Conservation (phyloP, 1,284 basidiomycete genomes). For the Trichosporon ovoides region DNA sequence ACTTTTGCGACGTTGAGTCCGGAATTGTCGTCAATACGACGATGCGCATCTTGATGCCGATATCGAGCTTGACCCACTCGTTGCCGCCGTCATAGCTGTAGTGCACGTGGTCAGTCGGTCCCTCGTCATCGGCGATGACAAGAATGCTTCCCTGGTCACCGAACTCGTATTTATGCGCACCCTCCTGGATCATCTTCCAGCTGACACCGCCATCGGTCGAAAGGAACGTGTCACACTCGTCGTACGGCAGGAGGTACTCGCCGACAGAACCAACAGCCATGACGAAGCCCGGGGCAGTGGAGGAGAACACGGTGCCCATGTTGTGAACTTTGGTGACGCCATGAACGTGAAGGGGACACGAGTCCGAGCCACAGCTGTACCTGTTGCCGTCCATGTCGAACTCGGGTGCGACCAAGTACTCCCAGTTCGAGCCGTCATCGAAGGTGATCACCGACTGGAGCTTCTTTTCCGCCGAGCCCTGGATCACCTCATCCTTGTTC, state of each 20-base stretch:
- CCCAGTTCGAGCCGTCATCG: constrained; percentile 85
- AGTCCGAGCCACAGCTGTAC: constrained; percentile 49
- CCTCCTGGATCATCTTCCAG: constrained; percentile 72
- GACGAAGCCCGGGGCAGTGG: constrained; percentile 84
- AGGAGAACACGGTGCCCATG: constrained; percentile 87
- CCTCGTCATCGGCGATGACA: constrained; percentile 81
- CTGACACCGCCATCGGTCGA: constrained; percentile 81
- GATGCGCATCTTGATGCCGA: constrained; percentile 70
- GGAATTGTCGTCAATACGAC: constrained; percentile 74
- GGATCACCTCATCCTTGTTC: constrained; percentile 76
- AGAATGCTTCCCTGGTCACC: constrained; percentile 82
- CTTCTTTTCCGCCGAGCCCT: constrained; percentile 59
- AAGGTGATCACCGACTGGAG: constrained; percentile 78
- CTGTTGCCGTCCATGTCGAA: constrained; percentile 55
- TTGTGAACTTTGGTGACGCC: constrained; percentile 89
- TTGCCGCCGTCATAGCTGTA: constrained; percentile 84
- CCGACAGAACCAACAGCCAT: constrained; percentile 94
- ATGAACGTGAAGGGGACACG: constrained; percentile 83
- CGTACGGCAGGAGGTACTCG: constrained; percentile 62
- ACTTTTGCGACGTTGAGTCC: constrained; percentile 86
- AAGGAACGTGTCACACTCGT: constrained; percentile 88
- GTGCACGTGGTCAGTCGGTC: constrained; percentile 62
- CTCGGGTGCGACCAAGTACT: constrained; percentile 61
- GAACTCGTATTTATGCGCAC: constrained; percentile 92
- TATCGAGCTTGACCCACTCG: constrained; percentile 68